Evolutionary conservation across 108 stramenopile species (phyloP), one percentile per base, ranked within the genome.

Genomic region (Aurantiochytrium sp.): DNA sequence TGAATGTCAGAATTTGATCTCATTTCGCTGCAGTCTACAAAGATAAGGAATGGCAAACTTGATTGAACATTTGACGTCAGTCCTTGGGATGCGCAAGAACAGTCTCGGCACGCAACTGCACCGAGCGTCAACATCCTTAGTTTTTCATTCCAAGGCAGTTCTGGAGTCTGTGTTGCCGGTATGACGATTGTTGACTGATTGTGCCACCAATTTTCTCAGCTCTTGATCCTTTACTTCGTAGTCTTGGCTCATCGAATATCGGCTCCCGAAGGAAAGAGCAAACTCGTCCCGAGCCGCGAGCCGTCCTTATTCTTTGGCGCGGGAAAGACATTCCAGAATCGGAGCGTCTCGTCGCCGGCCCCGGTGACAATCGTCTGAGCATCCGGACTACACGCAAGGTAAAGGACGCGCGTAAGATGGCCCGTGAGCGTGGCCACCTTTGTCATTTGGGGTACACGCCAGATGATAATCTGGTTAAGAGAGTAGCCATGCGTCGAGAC

Each of bases 311-410:
- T 93, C 72, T 92, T 92, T 18, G 93, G 87, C 0, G 89, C 98
- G 0, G 98, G 99, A 90, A 99, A 99, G n/a, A 98, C 96, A 87
- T 97, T 97, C 99, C 99, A 99, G 89, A 99, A 99, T 19, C 99
- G 94, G 8, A 99, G 93, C 19, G 98, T 98, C 90, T 99, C 99
- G 89, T 99, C 99, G 28, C 98, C 99, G 28, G 99, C 99, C 44
- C 99, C 99, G 0, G 99, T 99, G 28, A 98, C 98, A 87, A 98
- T 96, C 3, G 97, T 98, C 59, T 95, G 96, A 58, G 97, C 98
- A 90, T 99, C 98, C 4, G 99, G 99, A 93, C 96, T 88, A 87
- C 98, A 95, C 71, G 98, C 97, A 76, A 99, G 89, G 94, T 98
- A 99, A 8, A 99, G 92, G 28, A 99, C 99, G 51, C 99, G 92